Evolutionary conservation across 306 rosid species (phyloP).

Genomic region (Medicago arabica): DNA sequence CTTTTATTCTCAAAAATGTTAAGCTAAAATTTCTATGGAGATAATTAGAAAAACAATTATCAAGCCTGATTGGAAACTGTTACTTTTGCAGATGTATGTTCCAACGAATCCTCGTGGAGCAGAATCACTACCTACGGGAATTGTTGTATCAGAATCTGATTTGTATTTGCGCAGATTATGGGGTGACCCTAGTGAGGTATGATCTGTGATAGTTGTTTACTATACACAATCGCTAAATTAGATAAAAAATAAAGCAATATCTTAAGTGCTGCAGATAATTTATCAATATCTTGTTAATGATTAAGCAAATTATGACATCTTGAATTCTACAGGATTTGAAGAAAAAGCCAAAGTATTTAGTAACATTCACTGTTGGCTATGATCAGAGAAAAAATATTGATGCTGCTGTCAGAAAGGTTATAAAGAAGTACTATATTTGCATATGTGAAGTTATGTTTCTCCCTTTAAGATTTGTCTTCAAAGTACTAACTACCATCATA

Average conservation of each 20-base stretch:
- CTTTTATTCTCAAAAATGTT: too few species aligned
- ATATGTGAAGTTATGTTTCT: slow-evolving; percentile 16
- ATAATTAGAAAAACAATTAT: slow-evolving; percentile 14
- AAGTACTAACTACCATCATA: slow-evolving; percentile 48
- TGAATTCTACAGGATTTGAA: slow-evolving; percentile 76
- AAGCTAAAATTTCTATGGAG: too few species aligned
- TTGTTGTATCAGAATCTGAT: slow-evolving; percentile 84
- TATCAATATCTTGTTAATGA: slow-evolving; percentile 17
- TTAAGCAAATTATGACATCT: slow-evolving; percentile 25
- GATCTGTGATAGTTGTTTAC: slow-evolving; percentile 32
- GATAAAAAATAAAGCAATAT: too few species aligned
- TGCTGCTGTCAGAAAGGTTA: slow-evolving; percentile 80
- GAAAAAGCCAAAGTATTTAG: slow-evolving; percentile 85
- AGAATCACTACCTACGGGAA: slow-evolving; percentile 83
- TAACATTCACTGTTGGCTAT: slow-evolving; percentile 91
- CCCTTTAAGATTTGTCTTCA: slow-evolving; percentile 39
- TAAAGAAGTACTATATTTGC: slow-evolving; percentile 20
- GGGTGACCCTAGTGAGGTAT: slow-evolving; percentile 97
- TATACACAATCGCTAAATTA: background rate
- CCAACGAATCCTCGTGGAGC: slow-evolving; percentile 93
- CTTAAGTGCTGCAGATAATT: background rate
- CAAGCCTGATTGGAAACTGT: slow-evolving; percentile 27
- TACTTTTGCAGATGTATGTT: slow-evolving; percentile 65
- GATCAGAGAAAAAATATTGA: slow-evolving; percentile 79
- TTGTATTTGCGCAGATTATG: slow-evolving; percentile 82